Base-by-base conservation (phyloP, 73 alveolate species). In the Tetrahymena thermophila region DNA sequence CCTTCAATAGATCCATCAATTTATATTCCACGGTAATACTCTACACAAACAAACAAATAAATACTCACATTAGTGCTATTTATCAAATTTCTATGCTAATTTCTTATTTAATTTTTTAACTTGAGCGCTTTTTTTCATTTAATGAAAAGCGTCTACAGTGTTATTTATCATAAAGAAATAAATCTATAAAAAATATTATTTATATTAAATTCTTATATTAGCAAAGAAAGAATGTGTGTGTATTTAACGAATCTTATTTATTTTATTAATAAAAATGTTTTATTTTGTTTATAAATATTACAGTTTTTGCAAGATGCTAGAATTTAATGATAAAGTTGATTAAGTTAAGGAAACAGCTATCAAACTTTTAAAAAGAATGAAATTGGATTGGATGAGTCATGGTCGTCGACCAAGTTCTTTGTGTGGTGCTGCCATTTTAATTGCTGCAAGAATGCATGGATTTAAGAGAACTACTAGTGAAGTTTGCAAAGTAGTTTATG, bases 401-500 rank as follows among this genome's bases (percentile, higher is more conserved):
- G 99, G 99, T 57, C 97, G 99, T 95, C 98, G 99, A 94, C 99
- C 99, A 14, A 96, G 98, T 83, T 99, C 99, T 10, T 96, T 99
- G 37, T 98, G 99, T 96, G 99, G 99, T 19, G 99, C 99, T 17
- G 99, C 99, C 40, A 96, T 98, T 85, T 96, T 99, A 93, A 99
- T 99, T 23, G 96, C 99, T 3, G 98, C 99, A 4, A 96, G 98
- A 94, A 98, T 97, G 84, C 99, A 98, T 95, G 99, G 98, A 44
- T 97, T 97, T 94, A 98, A 98, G 83, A 94, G 99, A 85, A 96
- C 98, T 43, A 98, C 98, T 35, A 96, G 97, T 85, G 95, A 96
- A 57, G 97, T 99, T 13, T 98, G 99, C 17, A 98, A 97, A 85
- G 99, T 98, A 11, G 99, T 99, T 13, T 98, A 99, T 94, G 99